These are phyloP conservation scores for Fusarium sp. DNA, from an alignment of 2,329 filamentous ascomycete species.

Conservation along the genomic window DNA sequence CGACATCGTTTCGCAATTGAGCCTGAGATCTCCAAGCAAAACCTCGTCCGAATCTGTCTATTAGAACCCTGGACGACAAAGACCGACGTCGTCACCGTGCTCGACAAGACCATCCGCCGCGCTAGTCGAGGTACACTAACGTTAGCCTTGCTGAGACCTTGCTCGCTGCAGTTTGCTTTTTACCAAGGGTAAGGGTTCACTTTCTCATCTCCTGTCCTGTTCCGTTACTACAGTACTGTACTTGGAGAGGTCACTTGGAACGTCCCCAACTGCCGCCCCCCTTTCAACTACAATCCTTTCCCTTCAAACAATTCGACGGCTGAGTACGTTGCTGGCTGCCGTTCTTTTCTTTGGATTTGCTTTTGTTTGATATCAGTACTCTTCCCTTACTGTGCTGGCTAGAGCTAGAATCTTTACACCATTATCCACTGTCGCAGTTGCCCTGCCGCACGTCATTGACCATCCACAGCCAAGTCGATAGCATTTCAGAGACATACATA, in stretches of 20 bases:
- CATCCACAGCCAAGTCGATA: constrained; percentile 36
- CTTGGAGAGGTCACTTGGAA: constrained; percentile 40
- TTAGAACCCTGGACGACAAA: constrained; percentile 37
- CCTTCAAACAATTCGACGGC: constrained; percentile 38
- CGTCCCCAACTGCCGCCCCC: constrained; percentile 39
- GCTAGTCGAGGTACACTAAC: constrained; percentile 43
- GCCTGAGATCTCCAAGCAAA: constrained; percentile 29
- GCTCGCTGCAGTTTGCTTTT: constrained; percentile 46
- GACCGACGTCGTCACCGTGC: constrained; percentile 46
- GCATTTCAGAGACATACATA: constrained; percentile 34
- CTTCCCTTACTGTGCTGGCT: constrained; percentile 26
- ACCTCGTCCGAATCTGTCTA: constrained; percentile 43
- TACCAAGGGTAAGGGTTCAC: constrained; percentile 46
- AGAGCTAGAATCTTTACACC: constrained; percentile 22
- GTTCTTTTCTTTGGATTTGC: constrained; percentile 15
- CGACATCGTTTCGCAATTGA: constrained; percentile 18
- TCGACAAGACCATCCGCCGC: constrained; percentile 35
- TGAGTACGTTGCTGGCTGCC: constrained; percentile 40
- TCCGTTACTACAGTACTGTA: constrained; percentile 37
- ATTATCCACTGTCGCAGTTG: constrained; percentile 27
- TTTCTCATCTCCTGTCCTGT: constrained; percentile 44
- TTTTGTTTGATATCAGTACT: constrained; percentile 23
- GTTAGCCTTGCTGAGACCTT: constrained; percentile 40
- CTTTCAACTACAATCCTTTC: constrained; percentile 39
- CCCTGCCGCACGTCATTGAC: constrained; percentile 38